These are phyloP conservation scores for Emergomyces orientalis DNA, from an alignment of 2,329 filamentous ascomycete species.

Conservation along the genomic window DNA sequence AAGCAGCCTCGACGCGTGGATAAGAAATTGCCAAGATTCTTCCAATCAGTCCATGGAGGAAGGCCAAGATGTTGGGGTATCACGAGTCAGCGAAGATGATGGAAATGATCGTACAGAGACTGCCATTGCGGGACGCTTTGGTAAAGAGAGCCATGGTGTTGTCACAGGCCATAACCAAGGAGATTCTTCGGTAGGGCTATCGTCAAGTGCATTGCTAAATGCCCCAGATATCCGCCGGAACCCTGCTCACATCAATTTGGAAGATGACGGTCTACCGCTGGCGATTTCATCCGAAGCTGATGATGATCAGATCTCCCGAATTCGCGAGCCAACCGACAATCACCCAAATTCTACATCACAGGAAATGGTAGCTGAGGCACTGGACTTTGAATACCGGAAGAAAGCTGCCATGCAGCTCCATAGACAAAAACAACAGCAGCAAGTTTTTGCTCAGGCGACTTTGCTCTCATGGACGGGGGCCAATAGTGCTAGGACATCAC, in stretches of 20 bases:
- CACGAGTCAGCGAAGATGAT: background rate
- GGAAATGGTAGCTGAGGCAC: slow-evolving; percentile 23
- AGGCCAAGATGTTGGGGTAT: background rate
- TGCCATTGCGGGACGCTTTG: background rate
- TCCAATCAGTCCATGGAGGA: background rate
- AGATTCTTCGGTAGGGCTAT: background rate
- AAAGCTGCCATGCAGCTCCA: slow-evolving; percentile 25
- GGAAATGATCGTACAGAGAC: background rate
- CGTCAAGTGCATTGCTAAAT: background rate
- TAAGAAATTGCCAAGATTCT: background rate
- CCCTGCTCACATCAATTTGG: background rate
- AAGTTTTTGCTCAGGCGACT: background rate
- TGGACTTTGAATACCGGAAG: slow-evolving; percentile 34
- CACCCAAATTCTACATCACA: slow-evolving; percentile 11
- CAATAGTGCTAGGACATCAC: slow-evolving; percentile 8
- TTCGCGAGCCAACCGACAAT: background rate
- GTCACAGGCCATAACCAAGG: background rate
- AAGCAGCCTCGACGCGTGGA: slow-evolving; percentile 1
- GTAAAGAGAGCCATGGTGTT: background rate
- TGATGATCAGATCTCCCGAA: slow-evolving; percentile 3
- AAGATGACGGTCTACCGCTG: background rate
- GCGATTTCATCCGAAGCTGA: background rate
- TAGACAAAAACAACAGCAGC: slow-evolving; percentile 17
- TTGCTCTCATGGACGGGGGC: background rate
- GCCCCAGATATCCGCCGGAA: background rate